Conservation (phyloP, 169 alveolate genomes). For the Plasmodium reichenowi region DNA sequence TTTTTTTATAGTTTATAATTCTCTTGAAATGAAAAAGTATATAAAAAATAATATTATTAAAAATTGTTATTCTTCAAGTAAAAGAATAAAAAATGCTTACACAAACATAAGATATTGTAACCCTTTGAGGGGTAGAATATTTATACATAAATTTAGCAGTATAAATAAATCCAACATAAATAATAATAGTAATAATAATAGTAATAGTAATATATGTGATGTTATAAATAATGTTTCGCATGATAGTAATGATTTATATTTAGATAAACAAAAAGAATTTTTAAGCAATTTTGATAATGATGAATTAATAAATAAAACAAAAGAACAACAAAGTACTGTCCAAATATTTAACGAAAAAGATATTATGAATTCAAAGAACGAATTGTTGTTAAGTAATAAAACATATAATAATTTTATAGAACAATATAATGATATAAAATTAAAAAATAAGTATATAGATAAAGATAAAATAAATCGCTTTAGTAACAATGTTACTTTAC, state of each 20-base stretch:
- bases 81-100: no score
- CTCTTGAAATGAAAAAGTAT: no score
- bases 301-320: slow-evolving; percentile 1
- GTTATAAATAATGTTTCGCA: neutral
- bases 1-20: no score
- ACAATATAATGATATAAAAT: slow-evolving; percentile 21
- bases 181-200: no score
- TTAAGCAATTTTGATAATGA: slow-evolving; percentile 19
- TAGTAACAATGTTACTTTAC: neutral
- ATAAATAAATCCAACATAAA: no score
- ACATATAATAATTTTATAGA: slow-evolving; percentile 21
- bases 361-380: neutral
- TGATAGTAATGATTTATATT: neutral
- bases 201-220: no score
- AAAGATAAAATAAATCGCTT: slow-evolving; percentile 18
- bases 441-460: neutral
- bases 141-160: no score
- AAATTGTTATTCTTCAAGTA: no score
- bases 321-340: slow-evolving; percentile 43
- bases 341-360: slow-evolving; percentile 32
- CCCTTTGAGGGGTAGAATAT: no score
- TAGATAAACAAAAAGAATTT: slow-evolving; percentile 47
- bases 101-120: no score
- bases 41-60: no score
- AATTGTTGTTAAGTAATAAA: slow-evolving; percentile 32